Evolutionary conservation across 1,284 basidiomycete genomes (phyloP), one percentile per base, ranked within the genome.

Genomic region (Peniophora sp.): DNA sequence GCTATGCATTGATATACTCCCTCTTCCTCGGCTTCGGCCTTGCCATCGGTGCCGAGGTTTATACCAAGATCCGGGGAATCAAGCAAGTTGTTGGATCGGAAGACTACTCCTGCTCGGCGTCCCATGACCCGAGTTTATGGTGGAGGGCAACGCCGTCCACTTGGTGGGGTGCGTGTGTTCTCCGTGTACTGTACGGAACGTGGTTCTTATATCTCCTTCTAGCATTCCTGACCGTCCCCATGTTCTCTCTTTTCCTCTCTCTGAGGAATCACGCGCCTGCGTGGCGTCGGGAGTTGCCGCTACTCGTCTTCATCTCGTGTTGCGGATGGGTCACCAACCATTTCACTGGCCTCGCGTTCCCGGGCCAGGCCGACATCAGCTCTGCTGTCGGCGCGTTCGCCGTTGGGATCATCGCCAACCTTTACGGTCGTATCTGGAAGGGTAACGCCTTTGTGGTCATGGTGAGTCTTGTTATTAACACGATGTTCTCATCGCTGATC

Each of bases 21-120:
- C 73, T 91, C 24, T 90, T 90, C 71, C 75, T 92, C 17, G 88
- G 88, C 1, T 93, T 93, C 60, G 91, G 91, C 5, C 78, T 92
- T n/a, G 81, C 87, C 1, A 89, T 92, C 53, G 88, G 88, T 10
- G 83, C 80, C 1, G 76, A 85, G 51, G 62, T 86, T 10, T 93
- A 81, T 60, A 68, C 77, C 51, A 75, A 73, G 52, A 74, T 88
- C 39, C 73, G 79, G 0, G 65, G 70, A 5, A 64, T n/a, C 18
- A 41, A 65, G 6, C 36, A 55, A 0, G 64, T 85, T 15, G 53
- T 72, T 15, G 81, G 79, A 3, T 69, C 78, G 3, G 74, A 73
- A 49, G 84, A 91, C 60, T 80, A 82, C 55, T 66, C 66, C 1
- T 91, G 88, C 61, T 48, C 66, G 0, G 48, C 68, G 9, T 79